Evolutionary conservation across 345 rosid genomes (phyloP).

Genomic region (Laguncularia racemosa): DNA sequence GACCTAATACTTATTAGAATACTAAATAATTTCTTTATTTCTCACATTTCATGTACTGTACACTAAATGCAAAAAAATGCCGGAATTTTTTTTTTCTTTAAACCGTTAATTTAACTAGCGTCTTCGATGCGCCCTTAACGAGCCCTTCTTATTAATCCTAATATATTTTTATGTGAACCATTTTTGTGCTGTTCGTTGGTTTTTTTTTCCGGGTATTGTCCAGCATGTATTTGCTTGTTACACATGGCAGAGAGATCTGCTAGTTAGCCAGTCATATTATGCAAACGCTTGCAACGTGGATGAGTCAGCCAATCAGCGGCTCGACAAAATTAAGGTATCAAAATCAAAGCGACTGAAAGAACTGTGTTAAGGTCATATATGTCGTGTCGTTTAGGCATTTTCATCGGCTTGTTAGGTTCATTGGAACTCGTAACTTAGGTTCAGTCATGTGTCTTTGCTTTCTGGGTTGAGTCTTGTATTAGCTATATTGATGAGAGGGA

Average conservation of each 20-base stretch:
- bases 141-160: too few relatives aligned
- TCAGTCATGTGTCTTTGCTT: constrained; percentile 15
- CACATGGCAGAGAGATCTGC: constrained; percentile 33
- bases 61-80: too few relatives aligned
- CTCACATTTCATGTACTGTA: too few relatives aligned
- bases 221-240: constrained; percentile 31
- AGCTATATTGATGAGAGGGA: constrained; percentile 33
- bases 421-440: constrained; percentile 24
- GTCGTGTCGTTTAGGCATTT: too few relatives aligned
- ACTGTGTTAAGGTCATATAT: background rate
- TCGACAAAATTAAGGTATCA: constrained; percentile 91
- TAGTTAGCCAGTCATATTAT: constrained; percentile 47
- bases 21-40: too few relatives aligned
- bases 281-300: constrained; percentile 32
- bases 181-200: too few relatives aligned
- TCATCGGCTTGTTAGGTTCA: too few relatives aligned
- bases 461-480: constrained; percentile 52
- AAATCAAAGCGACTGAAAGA: constrained; percentile 1
- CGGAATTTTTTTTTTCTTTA: too few relatives aligned
- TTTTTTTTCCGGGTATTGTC: constrained; percentile 14
- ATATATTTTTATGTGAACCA: too few relatives aligned
- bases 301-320: constrained; percentile 57
- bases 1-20: too few relatives aligned
- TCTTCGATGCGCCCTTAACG: too few relatives aligned
- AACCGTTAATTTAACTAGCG: too few relatives aligned